Evolutionary conservation across 305 asterid species (phyloP), one percentile per base, ranked within the genome.

Genomic region (Ilex paraguariensis): DNA sequence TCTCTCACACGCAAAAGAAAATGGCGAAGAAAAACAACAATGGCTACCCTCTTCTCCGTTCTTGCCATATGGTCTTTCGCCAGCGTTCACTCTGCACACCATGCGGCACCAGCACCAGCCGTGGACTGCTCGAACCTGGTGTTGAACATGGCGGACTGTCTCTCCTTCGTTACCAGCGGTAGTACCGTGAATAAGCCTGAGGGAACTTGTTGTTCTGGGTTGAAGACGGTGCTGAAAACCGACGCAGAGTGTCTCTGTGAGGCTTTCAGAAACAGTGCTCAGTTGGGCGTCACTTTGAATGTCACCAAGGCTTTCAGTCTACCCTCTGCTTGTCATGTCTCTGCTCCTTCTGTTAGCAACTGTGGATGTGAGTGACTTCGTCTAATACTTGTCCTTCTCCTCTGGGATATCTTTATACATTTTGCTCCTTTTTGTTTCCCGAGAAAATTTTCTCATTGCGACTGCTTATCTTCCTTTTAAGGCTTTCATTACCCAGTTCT

Each of bases 321-420:
- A 11, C 97, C 97, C 40, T 61, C 87, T 62, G 93, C 91, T 54
- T 90, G 97, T 76, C 89, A 80, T 61, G 83, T 81, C 57, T 75
- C 95, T 28, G 82, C 91, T 69, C 91, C 93, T 65, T 70, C 92
- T 14, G 70, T 86, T 50, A 66, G 76, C 75, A 81, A 74, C 75
- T 90, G 97, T 56, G 91, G 80, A 62, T 17, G 97, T 90, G 53
- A 80, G 90, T 72, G 33, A 7, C 48, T 11, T 42, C 28, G 1
- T 21, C 28, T 21, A 21, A 21, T 21, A 21, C 2, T 21, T 21
- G 28, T 21, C 28, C n/a, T n/a, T n/a, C n/a, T n/a, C n/a, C 28
- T 21, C 28, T 21, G 28, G 28, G 28, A 21, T 21, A 21, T 21
- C 28, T 21, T 21, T 21, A 21, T 21, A 21, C 28, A 21, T 21